Evolutionary conservation across 1,284 basidiomycete species (phyloP), one percentile per base, ranked within the genome.

Genomic region (Clitocybe nebularis): DNA sequence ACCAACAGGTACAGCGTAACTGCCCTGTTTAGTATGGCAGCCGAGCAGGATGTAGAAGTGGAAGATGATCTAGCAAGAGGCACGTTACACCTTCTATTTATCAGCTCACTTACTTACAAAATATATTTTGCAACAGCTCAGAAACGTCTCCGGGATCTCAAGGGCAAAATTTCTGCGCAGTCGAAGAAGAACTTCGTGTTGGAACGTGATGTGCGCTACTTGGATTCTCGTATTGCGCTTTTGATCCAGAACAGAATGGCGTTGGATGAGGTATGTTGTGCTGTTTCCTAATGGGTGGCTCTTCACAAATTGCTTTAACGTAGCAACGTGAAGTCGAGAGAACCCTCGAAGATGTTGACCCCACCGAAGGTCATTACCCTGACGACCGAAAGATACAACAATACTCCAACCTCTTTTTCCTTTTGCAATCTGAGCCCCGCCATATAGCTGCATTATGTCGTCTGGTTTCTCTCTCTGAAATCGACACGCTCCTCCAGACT

Each of bases 121-220:
- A 13, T 30, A 7, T 34, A 36, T 25, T 26, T 36, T 38, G 17
- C 14, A 19, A n/a, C 36, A 89, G 96, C 95, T 28, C 95, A 98
- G 72, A 96, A 95, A 67, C 88, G 93, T 35, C 72, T 99, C 34
- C 77, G 96, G 23, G 94, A 98, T 55, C 78, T 99, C 55, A 99
- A 99, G 69, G 79, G 86, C n/a, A 89, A 93, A 57, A 99, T 99
- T 52, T 98, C 93, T 16, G 86, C 91, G 0, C 96, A 99, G 69
- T 95, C 91, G 41, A 99, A 99, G 77, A 97, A 95, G 78, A 99
- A 99, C 70, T 99, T 99, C 61, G 93, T 99, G 20, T 79, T 99
- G 21, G 95, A 99, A 64, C 82, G 95, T 36, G 96, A 99, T 66
- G 96, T 99, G 26, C 86, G 96, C 37, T 99, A 99, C 66, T 83